These are phyloP conservation scores for Rhododendron mucronatum DNA, from an alignment of 148 eudicot genomes.

Conservation along the genomic window DNA sequence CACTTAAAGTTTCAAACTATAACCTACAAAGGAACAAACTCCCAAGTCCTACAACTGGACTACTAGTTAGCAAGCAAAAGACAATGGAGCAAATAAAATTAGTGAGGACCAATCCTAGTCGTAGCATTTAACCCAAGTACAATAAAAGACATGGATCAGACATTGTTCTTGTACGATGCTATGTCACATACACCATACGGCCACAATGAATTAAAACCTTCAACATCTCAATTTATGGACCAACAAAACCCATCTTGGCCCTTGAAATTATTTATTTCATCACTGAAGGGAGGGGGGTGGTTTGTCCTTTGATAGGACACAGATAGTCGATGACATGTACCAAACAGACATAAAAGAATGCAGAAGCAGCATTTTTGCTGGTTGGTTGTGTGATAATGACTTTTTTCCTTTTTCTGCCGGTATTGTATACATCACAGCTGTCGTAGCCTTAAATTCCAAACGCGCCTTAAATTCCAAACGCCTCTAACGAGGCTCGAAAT, in stretches of 20 bases:
- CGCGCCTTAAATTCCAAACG: too few relatives aligned
- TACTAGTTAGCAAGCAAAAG: neutral
- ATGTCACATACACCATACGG: neutral
- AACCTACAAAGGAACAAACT: neutral
- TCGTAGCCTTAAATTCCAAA: too few relatives aligned
- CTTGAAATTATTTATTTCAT: neutral
- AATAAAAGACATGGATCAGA: neutral
- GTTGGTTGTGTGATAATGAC: neutral
- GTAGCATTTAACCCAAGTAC: neutral
- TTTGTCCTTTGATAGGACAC: neutral
- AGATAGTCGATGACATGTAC: neutral
- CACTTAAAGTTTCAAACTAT: neutral
- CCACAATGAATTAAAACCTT: neutral
- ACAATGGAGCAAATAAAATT: neutral
- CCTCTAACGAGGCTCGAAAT: too few relatives aligned
- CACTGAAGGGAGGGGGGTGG: neutral
- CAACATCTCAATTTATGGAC: neutral
- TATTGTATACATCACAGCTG: too few relatives aligned
- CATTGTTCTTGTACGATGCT: neutral
- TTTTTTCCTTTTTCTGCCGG: too few relatives aligned
- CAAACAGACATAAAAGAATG: neutral
- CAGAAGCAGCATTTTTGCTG: neutral
- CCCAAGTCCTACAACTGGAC: neutral
- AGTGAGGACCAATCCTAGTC: neutral
- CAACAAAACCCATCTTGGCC: neutral